phyloP scores from a whole-genome alignment of 768 basidiomycete genomes.

The Wakefieldia striispora region DNA sequence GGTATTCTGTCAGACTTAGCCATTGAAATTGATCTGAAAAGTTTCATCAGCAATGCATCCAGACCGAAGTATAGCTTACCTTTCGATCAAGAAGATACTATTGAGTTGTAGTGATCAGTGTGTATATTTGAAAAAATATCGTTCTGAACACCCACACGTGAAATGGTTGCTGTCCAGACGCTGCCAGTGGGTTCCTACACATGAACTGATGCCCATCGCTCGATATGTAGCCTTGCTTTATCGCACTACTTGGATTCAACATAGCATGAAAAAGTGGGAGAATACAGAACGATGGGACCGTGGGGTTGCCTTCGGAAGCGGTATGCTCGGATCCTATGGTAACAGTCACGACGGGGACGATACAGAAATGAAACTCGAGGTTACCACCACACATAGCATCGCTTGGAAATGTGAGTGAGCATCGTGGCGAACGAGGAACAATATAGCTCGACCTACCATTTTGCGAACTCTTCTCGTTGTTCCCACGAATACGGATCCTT shows the following conservation, averaged over 20 bases:
- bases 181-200: constrained; percentile 56
- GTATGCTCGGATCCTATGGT: constrained; percentile 49
- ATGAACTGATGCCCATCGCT: constrained; percentile 53
- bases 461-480: constrained; percentile 7
- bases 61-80: constrained; percentile 7
- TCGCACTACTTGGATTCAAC: constrained; percentile 17
- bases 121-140: background rate
- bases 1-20: constrained; percentile 38
- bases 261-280: constrained; percentile 53
- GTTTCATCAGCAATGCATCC: constrained; percentile 4
- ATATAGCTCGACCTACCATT: constrained; percentile 40
- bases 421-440: background rate
- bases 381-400: constrained; percentile 54
- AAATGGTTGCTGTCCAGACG: constrained; percentile 46
- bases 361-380: background rate
- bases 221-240: constrained; percentile 48
- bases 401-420: constrained; percentile 25
- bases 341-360: background rate
- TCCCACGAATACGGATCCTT: constrained; percentile 43
- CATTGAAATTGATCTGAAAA: constrained; percentile 62
- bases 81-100: constrained; percentile 24
- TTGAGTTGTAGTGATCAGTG: constrained; percentile 1
- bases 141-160: constrained; percentile 48
- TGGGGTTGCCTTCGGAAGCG: constrained; percentile 33
- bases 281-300: constrained; percentile 51